Evolutionary conservation across 148 eudicot species (phyloP), one percentile per base, ranked within the genome.

Genomic region (Persicaria tinctoria): DNA sequence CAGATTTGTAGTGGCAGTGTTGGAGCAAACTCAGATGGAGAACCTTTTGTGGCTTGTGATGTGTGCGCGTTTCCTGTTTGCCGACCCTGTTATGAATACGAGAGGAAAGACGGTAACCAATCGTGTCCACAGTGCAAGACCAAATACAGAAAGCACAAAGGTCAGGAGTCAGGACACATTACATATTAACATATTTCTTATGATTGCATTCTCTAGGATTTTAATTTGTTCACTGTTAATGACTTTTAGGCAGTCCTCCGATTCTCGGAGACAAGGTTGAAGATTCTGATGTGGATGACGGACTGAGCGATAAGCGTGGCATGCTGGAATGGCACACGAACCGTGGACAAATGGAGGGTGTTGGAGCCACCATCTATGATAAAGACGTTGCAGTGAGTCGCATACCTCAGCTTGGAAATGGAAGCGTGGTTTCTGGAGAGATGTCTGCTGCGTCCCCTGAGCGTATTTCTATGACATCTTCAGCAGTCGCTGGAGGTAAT

Each of bases 111-210:
- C 45, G 96, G 96, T 41, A 90, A 84, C 72, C 90, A 87, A 66
- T 84, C 86, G 70, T 90, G 96, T 75, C 92, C 89, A 32, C 90
- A 88, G 70, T 90, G 96, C 90, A 90, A 90, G 82, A 88, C 90
- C 78, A 85, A 85, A 75, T 90, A 90, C 87, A 88, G 80, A 83
- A 79, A 88, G 70, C 92, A 77, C n/a, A 88, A 85, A 83, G 96
- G 93, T 89, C 62, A 69, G 68, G 66, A 11, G 6, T 6, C 17
- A 8, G 72, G 68, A 17, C 8, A 48, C 6, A 8, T 23, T 71
- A 9, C 47, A 11, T 20, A 6, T 38, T 27, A 41, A 12, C 41
- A 38, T 46, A 49, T 70, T 74, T 49, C 16, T 13, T 18, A 70
- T 54, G 17, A 49, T 82, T 56, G n/a, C 38, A 56, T 41, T 77